A percentile compares a stretch with the other conserved stretches of the same genome.
Evolutionary conservation across 129 eudicot genomes (phyloP).

Genomic region (sunflower (Helianthus annuus)): HanXRQr2.0-SUNRISE NC_035433.2:1886709-1887208

Average conservation of each 20-base stretch:
- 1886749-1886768: no score
- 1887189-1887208: conserved; percentile 89
- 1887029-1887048: not conserved
- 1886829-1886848: conserved; percentile 23
- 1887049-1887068: not conserved
- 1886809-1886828: no score
- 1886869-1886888: conserved; percentile 62
- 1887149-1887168: conserved; percentile 63
- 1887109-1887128: conserved; percentile 74
- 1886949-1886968: not conserved
- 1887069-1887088: conserved; percentile 90
- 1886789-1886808: no score
- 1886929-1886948: conserved; percentile 29
- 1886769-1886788: no score
- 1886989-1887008: not conserved
- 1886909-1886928: conserved; percentile 42
- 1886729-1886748: no score
- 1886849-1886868: conserved; percentile 50
- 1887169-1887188: conserved; percentile 91
- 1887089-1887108: conserved; percentile 78
- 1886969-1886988: not conserved
- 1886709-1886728: no score
- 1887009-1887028: not conserved
- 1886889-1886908: not conserved
- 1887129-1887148: conserved; percentile 69